Evolutionary conservation across 208 protist species (phyloP), one percentile per base, ranked within the genome.

Genomic region (Strigomonas culicis): DNA sequence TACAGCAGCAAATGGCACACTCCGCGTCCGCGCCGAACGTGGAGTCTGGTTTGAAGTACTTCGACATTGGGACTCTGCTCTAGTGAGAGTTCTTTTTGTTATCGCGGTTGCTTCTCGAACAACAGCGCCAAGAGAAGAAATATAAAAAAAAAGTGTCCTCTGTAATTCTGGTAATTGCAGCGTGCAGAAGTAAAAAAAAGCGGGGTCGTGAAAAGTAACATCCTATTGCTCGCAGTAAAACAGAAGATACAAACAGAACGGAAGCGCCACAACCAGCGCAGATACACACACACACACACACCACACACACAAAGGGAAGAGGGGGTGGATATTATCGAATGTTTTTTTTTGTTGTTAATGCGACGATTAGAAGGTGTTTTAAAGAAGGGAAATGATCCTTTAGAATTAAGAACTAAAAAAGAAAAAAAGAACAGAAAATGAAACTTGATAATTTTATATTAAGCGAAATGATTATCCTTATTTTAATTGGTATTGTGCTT

Each of bases 21-120:
- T 80, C 67, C 27, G 68, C 79, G 32, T 84, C 73, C 53, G 66
- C 65, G 49, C 77, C 77, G 49, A 75, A 74, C 15, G 65, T 66
- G 7, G 67, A 68, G 53, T 76, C 66, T 1, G 77, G 66, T 36
- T 75, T 68, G 43, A 83, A 83, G 50, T 83, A 83, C 63, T 76
- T 83, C 1, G 72, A 65, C 72, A 83, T 83, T 10, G 10, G 25
- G 13, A 2, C 10, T 11, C 24, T 59, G 7, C n/a, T n/a, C n/a
- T n/a, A n/a, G n/a, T n/a, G n/a, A n/a, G n/a, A n/a, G n/a, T n/a
- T n/a, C 63, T 56, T 32, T 25, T 10, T 34, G 28, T 24, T 56
- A 28, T 58, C 21, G 6, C 2, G 53, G 15, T 21, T 2, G 41
- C 30, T 24, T 31, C 21, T 51, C 36, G 30, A 55, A 64, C 51